phyloP scores from a whole-genome alignment of 129 eudicot genomes.

The Centaurea solstitialis region DNA sequence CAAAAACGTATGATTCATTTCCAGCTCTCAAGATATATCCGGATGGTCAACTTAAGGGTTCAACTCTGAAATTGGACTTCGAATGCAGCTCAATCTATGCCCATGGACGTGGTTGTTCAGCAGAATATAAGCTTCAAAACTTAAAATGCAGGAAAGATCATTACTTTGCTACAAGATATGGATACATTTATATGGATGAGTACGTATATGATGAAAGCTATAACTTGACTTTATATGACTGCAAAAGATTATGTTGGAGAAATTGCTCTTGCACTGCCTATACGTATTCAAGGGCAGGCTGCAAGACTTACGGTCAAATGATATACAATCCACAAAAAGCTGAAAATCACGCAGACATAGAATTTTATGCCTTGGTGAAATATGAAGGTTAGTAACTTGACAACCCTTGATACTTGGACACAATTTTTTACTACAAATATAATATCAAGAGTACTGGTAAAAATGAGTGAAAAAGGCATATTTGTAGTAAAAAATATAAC shows the following conservation, averaged over 20 bases:
- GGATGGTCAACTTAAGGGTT: conserved; percentile 6
- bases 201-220: conserved; percentile 11
- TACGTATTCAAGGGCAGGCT: conserved; percentile 26
- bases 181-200: conserved; percentile 2
- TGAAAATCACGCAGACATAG: not conserved
- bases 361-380: not conserved
- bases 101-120: conserved; percentile 27
- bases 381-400: conserved; percentile 13
- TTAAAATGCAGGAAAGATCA: conserved; percentile 32
- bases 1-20: not conserved
- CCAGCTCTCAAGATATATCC: conserved; percentile 27
- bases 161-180: not conserved
- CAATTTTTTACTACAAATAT: not conserved
- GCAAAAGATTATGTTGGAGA: conserved; percentile 33
- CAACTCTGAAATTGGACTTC: not conserved
- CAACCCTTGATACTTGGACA: not conserved
- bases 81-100: not conserved
- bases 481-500: too few relatives aligned
- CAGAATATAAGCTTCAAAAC: conserved; percentile 9
- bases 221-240: conserved; percentile 37
- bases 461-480: not conserved
- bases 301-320: conserved; percentile 30
- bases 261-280: conserved; percentile 38
- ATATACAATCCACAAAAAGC: conserved; percentile 15
- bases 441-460: not conserved